These are phyloP conservation scores for Marchantia polymorpha DNA, from an alignment of 225 moss, liverwort and hornwort species.

Conservation along the genomic window DNA sequence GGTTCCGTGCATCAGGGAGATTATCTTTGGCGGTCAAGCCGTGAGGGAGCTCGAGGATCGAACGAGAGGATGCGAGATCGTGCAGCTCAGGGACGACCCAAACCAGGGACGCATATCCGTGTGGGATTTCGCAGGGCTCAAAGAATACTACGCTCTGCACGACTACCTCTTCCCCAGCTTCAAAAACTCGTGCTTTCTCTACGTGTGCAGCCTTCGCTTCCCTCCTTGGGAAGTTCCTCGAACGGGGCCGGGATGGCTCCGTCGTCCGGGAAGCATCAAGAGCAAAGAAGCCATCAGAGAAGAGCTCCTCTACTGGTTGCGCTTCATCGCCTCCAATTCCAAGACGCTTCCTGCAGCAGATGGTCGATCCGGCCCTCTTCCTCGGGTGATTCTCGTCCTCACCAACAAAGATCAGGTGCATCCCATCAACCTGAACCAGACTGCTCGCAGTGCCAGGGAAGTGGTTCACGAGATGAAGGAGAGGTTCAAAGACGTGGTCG, in stretches of 20 bases:
- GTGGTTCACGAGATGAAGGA: slow-evolving; percentile 15
- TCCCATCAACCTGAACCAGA: not conserved
- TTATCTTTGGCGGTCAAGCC: slow-evolving; percentile 8
- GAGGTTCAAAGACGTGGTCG: slow-evolving; percentile 17
- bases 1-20: slow-evolving; percentile 10
- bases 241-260: not conserved
- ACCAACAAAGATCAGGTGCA: slow-evolving; percentile 47
- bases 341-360: slow-evolving; percentile 31
- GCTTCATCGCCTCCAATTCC: slow-evolving; percentile 69
- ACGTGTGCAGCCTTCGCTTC: slow-evolving; percentile 19
- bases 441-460: not conserved
- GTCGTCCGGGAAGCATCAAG: not conserved
- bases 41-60: slow-evolving; percentile 15
- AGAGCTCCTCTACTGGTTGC: slow-evolving; percentile 64
- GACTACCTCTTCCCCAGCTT: slow-evolving; percentile 32
- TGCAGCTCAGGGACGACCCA: not conserved
- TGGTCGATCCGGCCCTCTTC: slow-evolving; percentile 38
- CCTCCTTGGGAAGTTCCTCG: not conserved
- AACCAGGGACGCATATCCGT: not conserved
- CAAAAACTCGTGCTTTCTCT: slow-evolving; percentile 27
- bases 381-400: slow-evolving; percentile 64
- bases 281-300: not conserved
- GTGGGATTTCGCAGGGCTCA: slow-evolving; percentile 31
- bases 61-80: slow-evolving; percentile 24
- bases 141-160: slow-evolving; percentile 29